Evolutionary conservation across 2,329 filamentous ascomycete species (phyloP).

Genomic region (Coniochaeta sp.): DNA sequence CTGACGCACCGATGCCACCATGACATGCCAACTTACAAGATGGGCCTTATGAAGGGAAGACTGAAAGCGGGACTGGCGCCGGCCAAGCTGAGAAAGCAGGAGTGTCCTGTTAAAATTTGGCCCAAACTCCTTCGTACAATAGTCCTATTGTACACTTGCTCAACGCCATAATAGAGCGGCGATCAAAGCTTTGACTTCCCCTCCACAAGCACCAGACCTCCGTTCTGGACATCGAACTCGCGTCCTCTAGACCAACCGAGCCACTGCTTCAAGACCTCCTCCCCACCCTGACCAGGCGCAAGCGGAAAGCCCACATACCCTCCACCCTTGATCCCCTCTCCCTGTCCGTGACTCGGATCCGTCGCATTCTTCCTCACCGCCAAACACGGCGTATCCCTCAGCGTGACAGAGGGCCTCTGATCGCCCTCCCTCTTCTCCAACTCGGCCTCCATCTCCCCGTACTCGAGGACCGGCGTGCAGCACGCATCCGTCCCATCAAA

Average conservation of each 20-base stretch:
- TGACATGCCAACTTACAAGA: too few relatives aligned
- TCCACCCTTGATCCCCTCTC: slow-evolving; percentile 53
- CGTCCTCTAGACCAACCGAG: slow-evolving; percentile 66
- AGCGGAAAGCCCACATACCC: slow-evolving; percentile 59
- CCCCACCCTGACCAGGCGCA: slow-evolving; percentile 62
- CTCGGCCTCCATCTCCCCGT: slow-evolving; percentile 59
- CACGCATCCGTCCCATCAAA: slow-evolving; percentile 93
- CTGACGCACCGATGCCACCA: too few relatives aligned
- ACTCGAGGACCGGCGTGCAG: slow-evolving; percentile 77
- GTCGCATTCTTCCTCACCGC: slow-evolving; percentile 44
- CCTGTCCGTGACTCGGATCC: slow-evolving; percentile 49
- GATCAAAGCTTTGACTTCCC: slow-evolving; percentile 34
- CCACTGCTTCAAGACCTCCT: slow-evolving; percentile 63
- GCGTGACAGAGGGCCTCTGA: slow-evolving; percentile 61
- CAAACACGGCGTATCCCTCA: slow-evolving; percentile 62
- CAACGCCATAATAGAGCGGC: background rate
- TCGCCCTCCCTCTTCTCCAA: slow-evolving; percentile 48
- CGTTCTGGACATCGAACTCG: slow-evolving; percentile 61
- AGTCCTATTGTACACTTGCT: background rate
- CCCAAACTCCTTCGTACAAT: background rate
- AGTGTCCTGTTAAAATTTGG: background rate
- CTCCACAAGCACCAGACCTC: slow-evolving; percentile 48
- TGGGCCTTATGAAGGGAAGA: too few relatives aligned
- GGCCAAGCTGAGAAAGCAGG: background rate
- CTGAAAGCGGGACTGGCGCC: background rate